phyloP scores from a whole-genome alignment of 352 stramenopile genomes.

The Globisporangium cylindrosporum region DNA sequence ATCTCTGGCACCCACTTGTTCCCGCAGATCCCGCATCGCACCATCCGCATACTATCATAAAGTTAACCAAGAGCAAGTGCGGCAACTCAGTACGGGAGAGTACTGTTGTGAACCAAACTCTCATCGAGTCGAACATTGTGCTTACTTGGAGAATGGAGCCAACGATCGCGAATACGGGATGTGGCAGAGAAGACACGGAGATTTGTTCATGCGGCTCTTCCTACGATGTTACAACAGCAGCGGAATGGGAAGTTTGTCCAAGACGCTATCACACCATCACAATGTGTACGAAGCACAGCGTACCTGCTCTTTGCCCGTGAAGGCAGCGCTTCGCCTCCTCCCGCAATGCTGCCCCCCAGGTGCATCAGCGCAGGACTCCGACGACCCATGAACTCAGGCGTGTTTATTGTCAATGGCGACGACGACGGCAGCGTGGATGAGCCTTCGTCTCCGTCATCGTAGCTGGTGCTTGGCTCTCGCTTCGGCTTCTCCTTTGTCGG shows the following conservation, averaged over 20 bases:
- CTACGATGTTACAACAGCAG: conserved; percentile 19
- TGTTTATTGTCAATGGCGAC: conserved; percentile 33
- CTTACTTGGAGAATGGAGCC: conserved; percentile 94
- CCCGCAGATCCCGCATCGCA: conserved; percentile 94
- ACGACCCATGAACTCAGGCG: conserved; percentile 35
- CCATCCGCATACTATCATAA: conserved; percentile 90
- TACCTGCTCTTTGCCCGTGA: conserved; percentile 33
- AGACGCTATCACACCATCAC: not conserved
- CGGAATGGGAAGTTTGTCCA: not conserved
- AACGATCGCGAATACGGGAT: conserved; percentile 95
- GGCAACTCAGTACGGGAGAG: not conserved
- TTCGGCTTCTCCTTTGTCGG: conserved; percentile 35
- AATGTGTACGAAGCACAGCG: not conserved
- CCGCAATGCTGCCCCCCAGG: conserved; percentile 18
- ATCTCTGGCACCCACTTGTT: conserved; percentile 98
- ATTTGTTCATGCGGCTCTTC: conserved; percentile 45
- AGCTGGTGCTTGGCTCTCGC: conserved; percentile 37
- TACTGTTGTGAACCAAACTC: no score
- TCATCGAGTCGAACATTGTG: no score
- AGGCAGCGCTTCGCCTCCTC: conserved; percentile 1
- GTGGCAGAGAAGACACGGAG: conserved; percentile 94
- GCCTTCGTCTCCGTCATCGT: conserved; percentile 39
- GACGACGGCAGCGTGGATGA: conserved; percentile 18
- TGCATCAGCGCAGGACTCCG: conserved; percentile 50
- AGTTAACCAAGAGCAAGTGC: not conserved